A percentile compares a stretch with the other conserved stretches of the same genome.
These are phyloP conservation scores for Gonapodya sp. DNA, from an alignment of 192 early-diverging fungal genomes.

Conservation along the genomic window DNA sequence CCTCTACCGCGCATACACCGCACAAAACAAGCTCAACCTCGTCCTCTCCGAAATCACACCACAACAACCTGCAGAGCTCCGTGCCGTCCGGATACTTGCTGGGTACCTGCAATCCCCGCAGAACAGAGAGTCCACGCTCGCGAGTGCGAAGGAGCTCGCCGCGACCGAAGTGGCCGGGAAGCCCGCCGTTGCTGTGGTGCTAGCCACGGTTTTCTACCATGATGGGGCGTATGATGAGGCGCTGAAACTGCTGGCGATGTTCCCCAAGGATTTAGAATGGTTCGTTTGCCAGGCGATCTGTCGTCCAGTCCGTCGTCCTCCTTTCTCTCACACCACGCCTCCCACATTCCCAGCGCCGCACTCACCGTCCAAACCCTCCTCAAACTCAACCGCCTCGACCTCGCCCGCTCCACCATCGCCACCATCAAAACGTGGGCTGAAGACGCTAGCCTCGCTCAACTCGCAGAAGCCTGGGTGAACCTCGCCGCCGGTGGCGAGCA, in stretches of 20 bases:
- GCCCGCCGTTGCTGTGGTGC: conserved; percentile 50
- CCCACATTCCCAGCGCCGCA: conserved; percentile 42
- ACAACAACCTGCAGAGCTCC: conserved; percentile 41
- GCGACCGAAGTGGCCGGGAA: conserved; percentile 37
- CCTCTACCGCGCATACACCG: conserved; percentile 71
- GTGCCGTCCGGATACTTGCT: conserved; percentile 58
- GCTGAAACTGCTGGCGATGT: conserved; percentile 51
- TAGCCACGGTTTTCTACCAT: conserved; percentile 49
- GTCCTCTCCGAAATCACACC: conserved; percentile 57
- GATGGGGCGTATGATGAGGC: conserved; percentile 62
- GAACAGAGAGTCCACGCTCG: conserved; percentile 22
- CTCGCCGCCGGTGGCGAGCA: conserved; percentile 58
- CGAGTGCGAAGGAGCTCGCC: conserved; percentile 36
- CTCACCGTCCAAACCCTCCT: conserved; percentile 71
- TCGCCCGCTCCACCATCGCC: conserved; percentile 73
- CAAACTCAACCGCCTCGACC: conserved; percentile 67
- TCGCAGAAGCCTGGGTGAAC: conserved; percentile 85
- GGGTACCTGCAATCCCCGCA: conserved; percentile 30
- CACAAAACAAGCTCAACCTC: conserved; percentile 59
- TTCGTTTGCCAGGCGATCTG: too few species aligned
- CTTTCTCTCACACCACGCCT: background rate
- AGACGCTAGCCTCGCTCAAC: conserved; percentile 85
- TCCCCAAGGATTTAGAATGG: conserved; percentile 74
- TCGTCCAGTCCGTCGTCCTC: background rate
- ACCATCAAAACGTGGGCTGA: conserved; percentile 81